These are phyloP conservation scores for Fraxinus xanthoxyloides DNA, from an alignment of 305 asterid species.

Conservation along the genomic window DNA sequence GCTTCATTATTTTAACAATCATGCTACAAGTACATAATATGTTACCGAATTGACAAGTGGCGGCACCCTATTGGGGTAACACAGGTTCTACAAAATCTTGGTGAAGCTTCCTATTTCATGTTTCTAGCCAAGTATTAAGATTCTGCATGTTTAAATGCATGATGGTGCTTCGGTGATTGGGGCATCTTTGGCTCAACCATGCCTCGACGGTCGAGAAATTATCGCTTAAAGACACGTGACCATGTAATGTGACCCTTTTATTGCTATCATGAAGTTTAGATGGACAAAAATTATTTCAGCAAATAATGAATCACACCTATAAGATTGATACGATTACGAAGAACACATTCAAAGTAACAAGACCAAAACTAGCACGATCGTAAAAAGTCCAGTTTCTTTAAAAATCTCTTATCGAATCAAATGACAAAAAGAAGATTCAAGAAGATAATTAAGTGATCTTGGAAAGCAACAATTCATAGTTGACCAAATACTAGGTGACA, in stretches of 20 bases:
- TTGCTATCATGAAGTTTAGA: not conserved
- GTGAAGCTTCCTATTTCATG: not conserved
- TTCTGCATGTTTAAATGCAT: not conserved
- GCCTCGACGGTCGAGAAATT: too few relatives aligned
- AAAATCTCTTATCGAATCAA: not conserved
- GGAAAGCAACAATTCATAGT: constrained; percentile 19
- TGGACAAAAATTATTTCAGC: not conserved
- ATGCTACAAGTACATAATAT: too few relatives aligned
- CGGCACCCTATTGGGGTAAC: too few relatives aligned
- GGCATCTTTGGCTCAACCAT: too few relatives aligned
- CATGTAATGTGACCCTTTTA: not conserved
- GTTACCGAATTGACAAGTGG: too few relatives aligned
- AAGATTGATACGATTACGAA: too few relatives aligned
- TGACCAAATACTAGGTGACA: constrained; percentile 41
- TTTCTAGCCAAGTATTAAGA: not conserved
- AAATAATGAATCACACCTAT: not conserved
- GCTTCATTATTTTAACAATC: too few relatives aligned
- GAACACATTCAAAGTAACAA: too few relatives aligned
- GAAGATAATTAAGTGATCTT: not conserved
- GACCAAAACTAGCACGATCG: not conserved
- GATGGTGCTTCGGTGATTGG: not conserved
- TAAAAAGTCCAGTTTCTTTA: not conserved
- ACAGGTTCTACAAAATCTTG: too few relatives aligned
- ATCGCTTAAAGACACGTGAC: not conserved
- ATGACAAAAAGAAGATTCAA: not conserved